These are phyloP conservation scores for Saturnispora sekii DNA, from an alignment of 805 yeast species.

Conservation along the genomic window DNA sequence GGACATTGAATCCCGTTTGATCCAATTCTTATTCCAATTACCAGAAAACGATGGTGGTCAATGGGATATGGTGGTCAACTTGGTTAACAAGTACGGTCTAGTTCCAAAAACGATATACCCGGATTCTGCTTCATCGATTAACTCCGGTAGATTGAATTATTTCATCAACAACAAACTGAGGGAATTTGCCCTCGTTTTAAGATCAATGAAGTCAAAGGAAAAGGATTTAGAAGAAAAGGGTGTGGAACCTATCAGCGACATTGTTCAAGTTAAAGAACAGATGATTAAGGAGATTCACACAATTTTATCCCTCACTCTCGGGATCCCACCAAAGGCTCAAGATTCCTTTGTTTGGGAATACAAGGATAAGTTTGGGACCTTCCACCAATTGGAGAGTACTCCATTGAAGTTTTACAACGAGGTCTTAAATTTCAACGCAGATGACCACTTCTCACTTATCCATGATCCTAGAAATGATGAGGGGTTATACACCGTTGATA, in stretches of 20 bases:
- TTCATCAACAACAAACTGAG: constrained; percentile 62
- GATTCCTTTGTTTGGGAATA: constrained; percentile 68
- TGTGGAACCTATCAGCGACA: constrained; percentile 7
- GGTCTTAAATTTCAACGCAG: constrained; percentile 42
- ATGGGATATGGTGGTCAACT: constrained; percentile 75
- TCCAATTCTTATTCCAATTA: constrained; percentile 50
- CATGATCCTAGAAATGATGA: constrained; percentile 77
- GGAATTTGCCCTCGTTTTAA: constrained; percentile 64
- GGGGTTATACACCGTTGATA: constrained; percentile 62
- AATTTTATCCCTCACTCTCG: constrained; percentile 59
- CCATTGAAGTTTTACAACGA: constrained; percentile 58
- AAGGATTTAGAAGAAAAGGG: constrained; percentile 21
- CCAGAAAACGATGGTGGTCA: constrained; percentile 87
- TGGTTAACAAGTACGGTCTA: constrained; percentile 69
- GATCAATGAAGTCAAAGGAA: constrained; percentile 38
- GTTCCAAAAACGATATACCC: constrained; percentile 69
- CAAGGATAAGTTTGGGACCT: constrained; percentile 59
- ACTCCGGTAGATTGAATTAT: constrained; percentile 48
- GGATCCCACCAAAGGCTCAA: constrained; percentile 68
- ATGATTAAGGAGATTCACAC: constrained; percentile 58
- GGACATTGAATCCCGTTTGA: constrained; percentile 61
- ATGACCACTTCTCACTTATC: constrained; percentile 54
- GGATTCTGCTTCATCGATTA: constrained; percentile 53
- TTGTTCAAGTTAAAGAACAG: constrained; percentile 20
- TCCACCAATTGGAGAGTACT: constrained; percentile 42